These are phyloP conservation scores for Oryza punctata DNA, from an alignment of 176 grass and related monocot species.

Conservation along the genomic window DNA sequence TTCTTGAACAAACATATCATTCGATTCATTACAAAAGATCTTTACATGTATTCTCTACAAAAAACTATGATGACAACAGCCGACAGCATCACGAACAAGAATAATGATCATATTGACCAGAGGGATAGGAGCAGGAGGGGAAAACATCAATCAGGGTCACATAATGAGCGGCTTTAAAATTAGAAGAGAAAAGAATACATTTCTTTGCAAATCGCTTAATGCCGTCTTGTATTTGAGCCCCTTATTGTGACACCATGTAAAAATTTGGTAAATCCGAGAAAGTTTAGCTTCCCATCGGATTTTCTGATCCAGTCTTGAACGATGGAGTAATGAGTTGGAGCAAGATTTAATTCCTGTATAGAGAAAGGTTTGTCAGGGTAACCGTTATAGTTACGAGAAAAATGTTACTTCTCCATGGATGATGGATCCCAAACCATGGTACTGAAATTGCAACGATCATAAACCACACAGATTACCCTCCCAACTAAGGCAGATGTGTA, in stretches of 20 bases:
- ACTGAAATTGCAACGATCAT: background rate
- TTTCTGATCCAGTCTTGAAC: slow-evolving; percentile 98
- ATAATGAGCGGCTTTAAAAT: slow-evolving; percentile 59
- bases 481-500: background rate
- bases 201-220: slow-evolving; percentile 52
- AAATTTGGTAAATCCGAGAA: slow-evolving; percentile 98
- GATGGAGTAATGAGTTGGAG: slow-evolving; percentile 74
- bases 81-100: slow-evolving; percentile 44
- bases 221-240: slow-evolving; percentile 82
- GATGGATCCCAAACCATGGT: background rate
- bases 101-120: slow-evolving; percentile 53
- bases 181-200: slow-evolving; percentile 61
- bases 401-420: background rate
- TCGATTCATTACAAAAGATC: slow-evolving; percentile 61
- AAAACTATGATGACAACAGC: slow-evolving; percentile 60
- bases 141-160: slow-evolving; percentile 49
- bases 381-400: too few relatives aligned
- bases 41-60: slow-evolving; percentile 87
- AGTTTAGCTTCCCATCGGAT: slow-evolving; percentile 88
- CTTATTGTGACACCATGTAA: slow-evolving; percentile 95
- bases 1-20: slow-evolving; percentile 59
- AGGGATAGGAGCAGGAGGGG: slow-evolving; percentile 21
- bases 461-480: background rate
- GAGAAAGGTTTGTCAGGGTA: slow-evolving; percentile 11
- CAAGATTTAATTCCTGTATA: slow-evolving; percentile 82